A percentile compares a stretch with the other conserved stretches of the same genome.
These are phyloP conservation scores for Hura crepitans DNA, from an alignment of 441 rosid genomes.

Conservation along the genomic window DNA sequence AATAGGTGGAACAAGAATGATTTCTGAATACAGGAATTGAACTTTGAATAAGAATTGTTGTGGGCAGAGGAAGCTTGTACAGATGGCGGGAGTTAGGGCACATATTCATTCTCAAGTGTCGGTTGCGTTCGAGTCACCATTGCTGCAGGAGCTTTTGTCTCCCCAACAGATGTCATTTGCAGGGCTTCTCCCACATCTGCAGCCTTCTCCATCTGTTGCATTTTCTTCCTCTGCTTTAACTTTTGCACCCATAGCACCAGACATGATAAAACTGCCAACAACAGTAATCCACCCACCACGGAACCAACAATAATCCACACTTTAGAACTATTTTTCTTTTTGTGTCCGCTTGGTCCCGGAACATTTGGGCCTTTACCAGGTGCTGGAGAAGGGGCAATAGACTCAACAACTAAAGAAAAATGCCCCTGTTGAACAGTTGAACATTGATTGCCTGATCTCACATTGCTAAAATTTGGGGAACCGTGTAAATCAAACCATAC, in stretches of 20 bases:
- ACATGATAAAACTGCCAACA: constrained; percentile 45
- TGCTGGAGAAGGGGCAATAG: constrained; percentile 46
- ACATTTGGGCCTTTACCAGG: constrained; percentile 3
- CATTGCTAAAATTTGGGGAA: constrained; percentile 46
- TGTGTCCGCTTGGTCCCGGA: constrained; percentile 16
- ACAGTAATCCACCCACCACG: constrained; percentile 62
- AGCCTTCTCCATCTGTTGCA: constrained; percentile 83
- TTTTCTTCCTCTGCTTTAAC: constrained; percentile 54
- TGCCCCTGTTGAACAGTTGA: constrained; percentile 62
- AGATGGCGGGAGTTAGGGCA: constrained; percentile 38
- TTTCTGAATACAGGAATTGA: constrained; percentile 38
- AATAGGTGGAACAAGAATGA: constrained; percentile 38
- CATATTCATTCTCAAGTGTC: constrained; percentile 71
- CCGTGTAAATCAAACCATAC: constrained; percentile 68
- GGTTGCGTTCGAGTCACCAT: constrained; percentile 86
- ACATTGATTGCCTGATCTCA: constrained; percentile 51
- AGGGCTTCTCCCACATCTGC: constrained; percentile 87
- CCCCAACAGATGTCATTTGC: constrained; percentile 61
- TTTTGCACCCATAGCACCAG: constrained; percentile 50
- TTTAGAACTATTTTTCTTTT: constrained; percentile 35
- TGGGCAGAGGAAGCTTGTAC: constrained; percentile 27
- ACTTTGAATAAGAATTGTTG: constrained; percentile 39
- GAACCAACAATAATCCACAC: constrained; percentile 71
- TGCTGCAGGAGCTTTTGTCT: constrained; percentile 73
- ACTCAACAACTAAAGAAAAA: constrained; percentile 76